A percentile compares a stretch with the other conserved stretches of the same genome.
Conservation (phyloP, 805 yeast species). For the Saccharomyces paradoxus region DNA sequence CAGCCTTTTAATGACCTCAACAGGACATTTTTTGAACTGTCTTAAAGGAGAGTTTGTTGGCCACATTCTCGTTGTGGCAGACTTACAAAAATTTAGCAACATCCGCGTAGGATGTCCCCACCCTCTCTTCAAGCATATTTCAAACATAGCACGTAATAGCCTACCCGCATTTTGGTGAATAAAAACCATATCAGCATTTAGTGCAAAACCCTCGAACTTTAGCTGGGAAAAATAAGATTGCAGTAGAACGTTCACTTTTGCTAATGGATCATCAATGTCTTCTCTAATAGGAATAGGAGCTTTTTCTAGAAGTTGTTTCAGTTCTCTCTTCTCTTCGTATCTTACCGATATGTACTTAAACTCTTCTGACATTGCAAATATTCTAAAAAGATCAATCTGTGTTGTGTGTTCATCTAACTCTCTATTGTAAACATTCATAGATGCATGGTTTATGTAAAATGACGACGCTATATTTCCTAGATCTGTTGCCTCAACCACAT, state of each 20-base stretch:
- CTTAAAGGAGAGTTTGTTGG: constrained; percentile 74
- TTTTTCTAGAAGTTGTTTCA: constrained; percentile 55
- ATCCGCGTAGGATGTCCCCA: constrained; percentile 61
- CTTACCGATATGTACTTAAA: constrained; percentile 77
- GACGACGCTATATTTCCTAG: constrained; percentile 80
- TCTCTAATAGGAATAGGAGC: constrained; percentile 87
- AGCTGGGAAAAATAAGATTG: constrained; percentile 83
- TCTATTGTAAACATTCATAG: constrained; percentile 59
- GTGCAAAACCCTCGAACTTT: constrained; percentile 75
- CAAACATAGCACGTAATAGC: constrained; percentile 75
- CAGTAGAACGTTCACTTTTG: constrained; percentile 70
- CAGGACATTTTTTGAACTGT: constrained; percentile 68
- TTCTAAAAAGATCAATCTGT: constrained; percentile 64
- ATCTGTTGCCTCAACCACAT: constrained; percentile 49
- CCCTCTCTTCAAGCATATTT: constrained; percentile 57
- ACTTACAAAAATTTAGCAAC: constrained; percentile 60
- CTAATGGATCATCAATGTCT: constrained; percentile 54
- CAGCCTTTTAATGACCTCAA: constrained; percentile 58
- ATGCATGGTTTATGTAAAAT: constrained; percentile 69
- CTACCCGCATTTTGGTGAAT: constrained; percentile 91
- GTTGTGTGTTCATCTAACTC: constrained; percentile 57
- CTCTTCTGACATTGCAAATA: constrained; percentile 78
- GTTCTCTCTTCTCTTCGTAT: constrained; percentile 74
- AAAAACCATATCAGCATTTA: constrained; percentile 88
- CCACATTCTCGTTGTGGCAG: constrained; percentile 83